Conservation (phyloP, 2,329 filamentous ascomycete species). For the Xylaria sp. region DNA sequence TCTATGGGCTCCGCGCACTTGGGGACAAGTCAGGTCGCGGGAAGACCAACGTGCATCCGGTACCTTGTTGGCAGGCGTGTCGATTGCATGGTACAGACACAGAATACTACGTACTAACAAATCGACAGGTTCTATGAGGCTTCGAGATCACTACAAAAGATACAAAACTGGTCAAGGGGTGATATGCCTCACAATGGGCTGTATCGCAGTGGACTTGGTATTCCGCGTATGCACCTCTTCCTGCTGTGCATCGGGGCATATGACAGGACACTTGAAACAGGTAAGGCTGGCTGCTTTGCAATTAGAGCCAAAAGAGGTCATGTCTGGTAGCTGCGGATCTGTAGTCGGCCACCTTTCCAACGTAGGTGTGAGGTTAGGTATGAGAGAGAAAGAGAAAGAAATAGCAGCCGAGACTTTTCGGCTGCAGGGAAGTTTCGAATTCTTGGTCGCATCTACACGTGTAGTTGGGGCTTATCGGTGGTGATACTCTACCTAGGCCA, state of each 20-base stretch:
- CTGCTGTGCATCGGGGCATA: background rate
- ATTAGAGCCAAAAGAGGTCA: background rate
- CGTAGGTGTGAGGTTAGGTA: no score
- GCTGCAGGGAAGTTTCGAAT: background rate
- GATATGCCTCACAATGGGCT: background rate
- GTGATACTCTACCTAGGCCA: background rate
- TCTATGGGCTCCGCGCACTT: slow-evolving; percentile 22
- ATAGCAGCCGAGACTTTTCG: background rate
- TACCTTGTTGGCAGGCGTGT: slow-evolving; percentile 24
- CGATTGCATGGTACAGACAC: slow-evolving; percentile 26
- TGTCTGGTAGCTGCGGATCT: slow-evolving; percentile 3
- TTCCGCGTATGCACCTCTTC: background rate
- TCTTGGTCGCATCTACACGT: background rate
- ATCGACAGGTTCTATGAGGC: slow-evolving; percentile 10
- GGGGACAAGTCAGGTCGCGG: slow-evolving; percentile 30
- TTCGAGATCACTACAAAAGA: background rate
- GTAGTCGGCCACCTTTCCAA: background rate
- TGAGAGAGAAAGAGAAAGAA: background rate
- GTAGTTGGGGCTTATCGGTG: background rate
- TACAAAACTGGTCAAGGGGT: background rate
- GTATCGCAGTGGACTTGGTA: background rate
- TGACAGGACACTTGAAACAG: slow-evolving; percentile 6
- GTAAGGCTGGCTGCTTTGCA: background rate
- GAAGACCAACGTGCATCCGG: slow-evolving; percentile 33
- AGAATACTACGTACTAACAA: slow-evolving; percentile 23